Conservation (phyloP, 2,329 filamentous ascomycete genomes). For the Ceratocystis colombiana region DNA sequence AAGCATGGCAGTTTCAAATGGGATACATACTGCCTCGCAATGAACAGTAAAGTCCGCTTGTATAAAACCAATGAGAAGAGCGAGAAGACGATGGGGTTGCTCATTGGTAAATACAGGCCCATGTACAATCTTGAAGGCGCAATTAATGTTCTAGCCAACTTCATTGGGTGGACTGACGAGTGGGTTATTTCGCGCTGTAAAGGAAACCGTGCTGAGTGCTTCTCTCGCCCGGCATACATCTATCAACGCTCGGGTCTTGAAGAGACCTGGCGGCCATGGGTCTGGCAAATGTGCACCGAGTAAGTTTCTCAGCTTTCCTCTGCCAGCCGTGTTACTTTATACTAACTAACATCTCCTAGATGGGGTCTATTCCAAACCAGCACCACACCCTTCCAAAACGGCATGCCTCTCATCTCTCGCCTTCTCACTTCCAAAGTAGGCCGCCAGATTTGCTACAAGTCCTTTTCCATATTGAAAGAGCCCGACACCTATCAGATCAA, state of each 20-base stretch:
- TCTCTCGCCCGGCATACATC: slow-evolving; percentile 32
- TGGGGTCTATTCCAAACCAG: slow-evolving; percentile 75
- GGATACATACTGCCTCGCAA: slow-evolving; percentile 40
- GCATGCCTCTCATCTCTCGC: slow-evolving; percentile 62
- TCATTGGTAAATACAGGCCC: slow-evolving; percentile 36
- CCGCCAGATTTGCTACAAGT: slow-evolving; percentile 51
- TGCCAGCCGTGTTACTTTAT: neutral
- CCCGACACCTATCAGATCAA: slow-evolving; percentile 60
- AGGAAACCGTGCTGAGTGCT: slow-evolving; percentile 34
- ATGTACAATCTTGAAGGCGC: slow-evolving; percentile 34
- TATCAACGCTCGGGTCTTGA: slow-evolving; percentile 18
- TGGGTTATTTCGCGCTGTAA: slow-evolving; percentile 29
- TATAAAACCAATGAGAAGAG: slow-evolving; percentile 33
- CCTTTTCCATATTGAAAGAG: slow-evolving; percentile 58
- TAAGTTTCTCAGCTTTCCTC: slow-evolving; percentile 30
- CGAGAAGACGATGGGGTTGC: slow-evolving; percentile 30
- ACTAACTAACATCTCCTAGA: slow-evolving; percentile 33
- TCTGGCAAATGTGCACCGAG: slow-evolving; percentile 48
- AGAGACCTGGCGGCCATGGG: slow-evolving; percentile 34
- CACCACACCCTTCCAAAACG: slow-evolving; percentile 52
- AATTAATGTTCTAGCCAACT: slow-evolving; percentile 42
- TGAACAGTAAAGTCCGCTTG: slow-evolving; percentile 37
- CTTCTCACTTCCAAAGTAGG: slow-evolving; percentile 54
- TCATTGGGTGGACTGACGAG: slow-evolving; percentile 38
- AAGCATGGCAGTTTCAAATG: slow-evolving; percentile 36